These are phyloP conservation scores for Besnoitia besnoiti DNA, from an alignment of 169 alveolate genomes.

Conservation along the genomic window DNA sequence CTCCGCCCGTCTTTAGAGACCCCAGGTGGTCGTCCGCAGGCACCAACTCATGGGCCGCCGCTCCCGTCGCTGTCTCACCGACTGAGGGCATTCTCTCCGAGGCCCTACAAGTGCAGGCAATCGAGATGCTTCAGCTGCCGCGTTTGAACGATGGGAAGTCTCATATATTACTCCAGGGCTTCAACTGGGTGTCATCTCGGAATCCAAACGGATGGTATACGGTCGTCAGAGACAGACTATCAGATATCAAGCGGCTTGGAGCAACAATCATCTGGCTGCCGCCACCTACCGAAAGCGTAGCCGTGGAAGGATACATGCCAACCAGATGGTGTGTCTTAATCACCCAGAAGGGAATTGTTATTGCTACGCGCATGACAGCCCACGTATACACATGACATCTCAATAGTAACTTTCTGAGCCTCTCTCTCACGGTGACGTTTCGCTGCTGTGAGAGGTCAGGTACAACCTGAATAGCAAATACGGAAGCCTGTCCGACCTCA, in stretches of 20 bases:
- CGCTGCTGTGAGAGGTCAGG: neutral
- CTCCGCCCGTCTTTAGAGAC: neutral
- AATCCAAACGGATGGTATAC: constrained; percentile 33
- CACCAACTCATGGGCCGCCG: neutral
- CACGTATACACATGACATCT: neutral
- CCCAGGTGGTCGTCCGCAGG: neutral
- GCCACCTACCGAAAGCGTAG: constrained; percentile 57
- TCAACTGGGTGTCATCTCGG: constrained; percentile 40
- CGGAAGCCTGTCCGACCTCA: constrained; percentile 38
- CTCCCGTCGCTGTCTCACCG: neutral
- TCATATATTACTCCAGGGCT: constrained; percentile 48
- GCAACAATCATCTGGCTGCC: constrained; percentile 50
- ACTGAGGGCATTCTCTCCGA: constrained; percentile 48
- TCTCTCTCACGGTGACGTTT: neutral
- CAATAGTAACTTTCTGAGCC: neutral
- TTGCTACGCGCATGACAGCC: neutral
- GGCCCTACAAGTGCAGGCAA: constrained; percentile 10
- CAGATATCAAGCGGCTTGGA: constrained; percentile 42
- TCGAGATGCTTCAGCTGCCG: constrained; percentile 16
- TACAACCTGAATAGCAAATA: constrained; percentile 38
- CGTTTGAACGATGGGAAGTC: constrained; percentile 45
- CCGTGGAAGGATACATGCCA: constrained; percentile 57
- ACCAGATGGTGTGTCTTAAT: constrained; percentile 43
- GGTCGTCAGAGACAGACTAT: constrained; percentile 26
- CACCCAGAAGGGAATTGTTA: too few species aligned